These are phyloP conservation scores for Amorphotheca resinae DNA, from an alignment of 495 filamentous ascomycete genomes.

Conservation along the genomic window DNA sequence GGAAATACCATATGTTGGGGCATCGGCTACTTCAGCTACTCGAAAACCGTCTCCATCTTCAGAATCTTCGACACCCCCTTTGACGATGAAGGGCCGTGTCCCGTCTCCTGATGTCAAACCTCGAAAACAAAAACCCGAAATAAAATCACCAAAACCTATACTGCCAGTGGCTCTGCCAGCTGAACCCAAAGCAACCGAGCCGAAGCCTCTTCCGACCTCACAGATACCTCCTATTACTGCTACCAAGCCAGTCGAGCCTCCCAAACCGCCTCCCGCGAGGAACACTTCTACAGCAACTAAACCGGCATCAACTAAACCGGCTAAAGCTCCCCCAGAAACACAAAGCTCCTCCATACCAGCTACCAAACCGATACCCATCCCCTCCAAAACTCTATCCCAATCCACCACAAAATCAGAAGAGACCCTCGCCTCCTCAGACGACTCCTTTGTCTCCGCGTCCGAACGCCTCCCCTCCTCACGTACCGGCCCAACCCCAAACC, in stretches of 20 bases:
- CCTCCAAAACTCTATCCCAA: conserved; percentile 1
- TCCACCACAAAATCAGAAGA: conserved; percentile 1
- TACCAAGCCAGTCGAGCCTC: conserved; percentile 3
- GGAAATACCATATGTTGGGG: too few species aligned
- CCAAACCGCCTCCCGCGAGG: not conserved
- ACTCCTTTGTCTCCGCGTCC: conserved; percentile 22
- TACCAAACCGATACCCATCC: conserved; percentile 12
- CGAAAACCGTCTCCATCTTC: not conserved
- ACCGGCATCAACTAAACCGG: not conserved
- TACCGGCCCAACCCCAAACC: not conserved
- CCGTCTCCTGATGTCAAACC: conserved; percentile 2
- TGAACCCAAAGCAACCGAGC: not conserved
- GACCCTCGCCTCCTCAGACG: conserved; percentile 15
- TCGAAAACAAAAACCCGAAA: conserved; percentile 1
- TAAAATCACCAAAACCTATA: conserved; percentile 9
- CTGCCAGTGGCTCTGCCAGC: not conserved
- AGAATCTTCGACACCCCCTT: not conserved
- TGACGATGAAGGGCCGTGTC: not conserved
- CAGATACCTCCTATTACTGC: conserved; percentile 1
- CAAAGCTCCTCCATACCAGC: conserved; percentile 3
- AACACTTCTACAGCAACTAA: not conserved
- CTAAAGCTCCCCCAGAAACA: not conserved
- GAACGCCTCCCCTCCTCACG: conserved; percentile 13
- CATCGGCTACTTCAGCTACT: conserved; percentile 24
- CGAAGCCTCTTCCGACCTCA: not conserved